A percentile compares a stretch with the other conserved stretches of the same genome.
Evolutionary conservation across 73 alveolate genomes (phyloP).

Genomic region (Paramecium octaurelia): DNA sequence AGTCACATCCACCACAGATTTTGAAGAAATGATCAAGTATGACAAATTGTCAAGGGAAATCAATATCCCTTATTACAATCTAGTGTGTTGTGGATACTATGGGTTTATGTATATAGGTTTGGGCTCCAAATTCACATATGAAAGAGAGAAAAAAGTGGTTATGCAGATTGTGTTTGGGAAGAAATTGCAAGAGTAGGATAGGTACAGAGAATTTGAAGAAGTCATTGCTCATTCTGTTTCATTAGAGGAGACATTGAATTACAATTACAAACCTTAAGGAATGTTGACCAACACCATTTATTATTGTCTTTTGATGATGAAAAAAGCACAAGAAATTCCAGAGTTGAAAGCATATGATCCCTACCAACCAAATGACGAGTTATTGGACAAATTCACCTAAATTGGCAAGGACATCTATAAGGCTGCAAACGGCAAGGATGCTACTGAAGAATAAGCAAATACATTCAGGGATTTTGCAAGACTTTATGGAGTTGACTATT

Average conservation of each 20-base stretch:
- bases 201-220: conserved; percentile 34
- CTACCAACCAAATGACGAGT: background rate
- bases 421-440: background rate
- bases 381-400: background rate
- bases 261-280: background rate
- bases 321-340: background rate
- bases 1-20: conserved; percentile 13
- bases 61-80: conserved; percentile 53
- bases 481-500: conserved; percentile 53
- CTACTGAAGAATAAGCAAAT: conserved; percentile 5
- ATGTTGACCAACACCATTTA: background rate
- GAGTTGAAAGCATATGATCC: conserved; percentile 47
- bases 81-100: conserved; percentile 55
- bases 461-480: conserved; percentile 41
- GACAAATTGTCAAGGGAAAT: conserved; percentile 18
- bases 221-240: background rate
- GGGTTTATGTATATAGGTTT: conserved; percentile 49
- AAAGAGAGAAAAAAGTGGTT: background rate
- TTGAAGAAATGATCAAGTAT: conserved; percentile 16
- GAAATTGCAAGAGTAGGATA: background rate
- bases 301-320: conserved; percentile 27
- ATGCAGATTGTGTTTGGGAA: background rate
- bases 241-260: background rate
- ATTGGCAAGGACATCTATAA: conserved; percentile 8
- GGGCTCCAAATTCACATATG: conserved; percentile 21